Conservation (phyloP, 2,329 filamentous ascomycete species). For the Botrytis byssoidea region DNA sequence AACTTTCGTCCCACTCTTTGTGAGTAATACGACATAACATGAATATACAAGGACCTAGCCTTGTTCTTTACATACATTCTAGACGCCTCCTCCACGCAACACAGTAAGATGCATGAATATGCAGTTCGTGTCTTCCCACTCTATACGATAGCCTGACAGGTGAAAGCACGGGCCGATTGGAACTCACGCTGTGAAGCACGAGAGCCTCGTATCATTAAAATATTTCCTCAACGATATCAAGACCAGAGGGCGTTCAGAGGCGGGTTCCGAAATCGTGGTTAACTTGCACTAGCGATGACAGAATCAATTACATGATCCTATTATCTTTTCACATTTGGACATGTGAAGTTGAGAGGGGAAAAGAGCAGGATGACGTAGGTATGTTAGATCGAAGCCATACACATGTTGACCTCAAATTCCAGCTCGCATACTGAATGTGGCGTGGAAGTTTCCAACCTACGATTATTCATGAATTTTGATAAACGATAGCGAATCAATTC, state of each 20-base stretch:
- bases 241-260: background rate
- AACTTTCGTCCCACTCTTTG: background rate
- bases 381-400: background rate
- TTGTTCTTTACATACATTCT: background rate
- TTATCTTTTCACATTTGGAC: background rate
- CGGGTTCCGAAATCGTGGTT: background rate
- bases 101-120: slow-evolving; percentile 20
- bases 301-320: background rate
- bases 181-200: slow-evolving; percentile 10
- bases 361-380: background rate
- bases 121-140: slow-evolving; percentile 5
- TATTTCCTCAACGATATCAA: background rate
- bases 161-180: slow-evolving; percentile 13
- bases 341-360: background rate
- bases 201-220: background rate
- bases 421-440: background rate
- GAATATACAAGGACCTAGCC: background rate
- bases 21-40: slow-evolving; percentile 12
- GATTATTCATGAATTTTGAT: background rate
- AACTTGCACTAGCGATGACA: slow-evolving; percentile 1
- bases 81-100: slow-evolving; percentile 1
- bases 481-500: background rate
- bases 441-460: background rate
- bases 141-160: slow-evolving; percentile 11
- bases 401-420: background rate